phyloP scores from a whole-genome alignment of 495 filamentous ascomycete species.

The Tuber borchii region DNA sequence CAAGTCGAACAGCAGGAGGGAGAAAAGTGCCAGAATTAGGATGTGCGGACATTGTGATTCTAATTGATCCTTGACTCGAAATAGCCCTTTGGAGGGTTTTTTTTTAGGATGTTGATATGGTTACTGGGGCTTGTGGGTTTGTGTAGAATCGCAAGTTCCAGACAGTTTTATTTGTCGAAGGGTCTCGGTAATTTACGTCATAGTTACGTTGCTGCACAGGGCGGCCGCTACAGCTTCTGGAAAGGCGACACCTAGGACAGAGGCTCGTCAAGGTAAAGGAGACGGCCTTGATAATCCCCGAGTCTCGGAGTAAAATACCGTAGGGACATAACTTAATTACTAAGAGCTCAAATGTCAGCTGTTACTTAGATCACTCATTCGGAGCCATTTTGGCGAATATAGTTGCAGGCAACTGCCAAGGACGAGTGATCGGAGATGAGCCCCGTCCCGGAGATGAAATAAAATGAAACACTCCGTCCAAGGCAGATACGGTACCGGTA shows the following conservation, averaged over 20 bases:
- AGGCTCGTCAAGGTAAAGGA: not conserved
- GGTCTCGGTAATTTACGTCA: not conserved
- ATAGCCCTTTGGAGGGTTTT: not conserved
- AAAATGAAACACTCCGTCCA: not conserved
- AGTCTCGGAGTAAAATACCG: not conserved
- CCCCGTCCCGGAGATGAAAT: not conserved
- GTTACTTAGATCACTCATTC: not conserved
- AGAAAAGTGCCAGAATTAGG: conserved; percentile 36
- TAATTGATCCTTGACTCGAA: conserved; percentile 4
- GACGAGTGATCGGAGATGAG: not conserved
- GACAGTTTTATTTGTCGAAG: not conserved
- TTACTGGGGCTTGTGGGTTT: not conserved
- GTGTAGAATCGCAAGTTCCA: not conserved
- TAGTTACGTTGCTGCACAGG: not conserved
- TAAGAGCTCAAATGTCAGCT: not conserved
- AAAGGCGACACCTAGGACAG: not conserved
- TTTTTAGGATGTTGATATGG: not conserved
- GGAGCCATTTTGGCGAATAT: not conserved
- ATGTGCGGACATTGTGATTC: conserved; percentile 26
- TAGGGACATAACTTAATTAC: not conserved
- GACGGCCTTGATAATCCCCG: not conserved
- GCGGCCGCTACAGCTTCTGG: not conserved
- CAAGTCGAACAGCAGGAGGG: conserved; percentile 37
- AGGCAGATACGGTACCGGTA: not conserved
- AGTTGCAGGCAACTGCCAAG: not conserved